Conservation (phyloP, 345 rosid species). For the Citrus glauca region DNA sequence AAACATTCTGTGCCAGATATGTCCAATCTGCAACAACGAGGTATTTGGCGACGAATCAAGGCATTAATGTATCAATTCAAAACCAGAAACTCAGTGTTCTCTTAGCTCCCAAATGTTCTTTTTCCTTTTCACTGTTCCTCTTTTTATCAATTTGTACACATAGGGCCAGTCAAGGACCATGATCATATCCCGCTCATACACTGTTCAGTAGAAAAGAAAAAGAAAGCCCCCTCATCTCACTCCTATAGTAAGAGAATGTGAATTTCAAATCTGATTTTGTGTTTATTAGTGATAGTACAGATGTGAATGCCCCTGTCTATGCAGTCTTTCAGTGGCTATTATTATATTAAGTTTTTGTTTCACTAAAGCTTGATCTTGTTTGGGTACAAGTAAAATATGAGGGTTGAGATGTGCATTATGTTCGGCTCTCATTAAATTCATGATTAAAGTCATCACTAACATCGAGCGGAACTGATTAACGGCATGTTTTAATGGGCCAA, state of each 20-base stretch:
- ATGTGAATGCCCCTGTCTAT: background rate
- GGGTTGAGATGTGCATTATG: too few relatives aligned
- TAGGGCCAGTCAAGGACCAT: slow-evolving; percentile 22
- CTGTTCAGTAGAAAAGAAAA: slow-evolving; percentile 8
- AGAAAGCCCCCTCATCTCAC: background rate
- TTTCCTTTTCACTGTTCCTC: background rate
- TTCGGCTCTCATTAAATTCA: too few relatives aligned
- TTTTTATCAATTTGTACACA: slow-evolving; percentile 18
- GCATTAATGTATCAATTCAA: slow-evolving; percentile 17
- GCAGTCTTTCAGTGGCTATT: background rate
- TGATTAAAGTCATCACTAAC: too few relatives aligned
- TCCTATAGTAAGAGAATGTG: slow-evolving; percentile 19
- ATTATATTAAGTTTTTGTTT: too few relatives aligned
- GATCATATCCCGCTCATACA: slow-evolving; percentile 13
- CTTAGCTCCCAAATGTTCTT: background rate
- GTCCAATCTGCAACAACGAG: slow-evolving; percentile 64
- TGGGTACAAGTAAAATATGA: too few relatives aligned
- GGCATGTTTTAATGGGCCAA: background rate
- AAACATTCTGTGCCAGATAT: slow-evolving; percentile 32
- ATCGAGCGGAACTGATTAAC: too few relatives aligned
- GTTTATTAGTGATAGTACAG: background rate
- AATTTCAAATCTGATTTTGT: background rate
- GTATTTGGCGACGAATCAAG: slow-evolving; percentile 44
- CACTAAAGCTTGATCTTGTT: too few relatives aligned
- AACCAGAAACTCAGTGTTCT: background rate